Conservation (phyloP, 2,329 filamentous ascomycete genomes). For the Moelleriella libera region DNA sequence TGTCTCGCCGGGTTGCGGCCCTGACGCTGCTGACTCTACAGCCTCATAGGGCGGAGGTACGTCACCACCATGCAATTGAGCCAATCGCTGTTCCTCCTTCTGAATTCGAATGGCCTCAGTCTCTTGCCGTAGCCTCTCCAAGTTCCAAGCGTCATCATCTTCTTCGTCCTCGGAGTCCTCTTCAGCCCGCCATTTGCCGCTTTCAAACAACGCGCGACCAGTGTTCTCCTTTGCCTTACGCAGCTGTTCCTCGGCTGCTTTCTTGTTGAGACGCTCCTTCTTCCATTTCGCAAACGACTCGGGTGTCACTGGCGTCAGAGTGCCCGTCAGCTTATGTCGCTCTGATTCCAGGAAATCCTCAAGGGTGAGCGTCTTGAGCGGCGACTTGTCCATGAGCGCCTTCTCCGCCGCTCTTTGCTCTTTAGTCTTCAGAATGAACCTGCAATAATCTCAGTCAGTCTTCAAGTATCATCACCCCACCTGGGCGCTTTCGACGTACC, state of each 20-base stretch:
- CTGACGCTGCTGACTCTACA: neutral
- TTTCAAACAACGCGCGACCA: conserved; percentile 88
- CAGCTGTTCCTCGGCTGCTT: conserved; percentile 83
- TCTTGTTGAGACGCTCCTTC: conserved; percentile 86
- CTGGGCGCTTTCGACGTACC: conserved; percentile 41
- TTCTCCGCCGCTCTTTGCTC: conserved; percentile 94
- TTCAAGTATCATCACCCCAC: neutral
- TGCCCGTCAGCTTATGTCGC: conserved; percentile 86
- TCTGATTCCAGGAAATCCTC: conserved; percentile 97
- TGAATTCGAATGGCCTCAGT: conserved; percentile 61
- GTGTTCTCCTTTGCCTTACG: conserved; percentile 89
- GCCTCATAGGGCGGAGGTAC: neutral
- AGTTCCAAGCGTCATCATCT: conserved; percentile 59
- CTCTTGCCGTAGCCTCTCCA: conserved; percentile 70
- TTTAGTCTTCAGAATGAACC: conserved; percentile 94
- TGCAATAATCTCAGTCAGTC: conserved; percentile 18
- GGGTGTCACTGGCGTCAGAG: conserved; percentile 80
- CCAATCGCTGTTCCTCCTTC: conserved; percentile 64
- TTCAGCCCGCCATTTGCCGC: conserved; percentile 74
- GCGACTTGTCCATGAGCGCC: conserved; percentile 88
- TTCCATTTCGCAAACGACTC: conserved; percentile 97
- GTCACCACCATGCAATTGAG: conserved; percentile 9
- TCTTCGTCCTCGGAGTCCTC: conserved; percentile 47
- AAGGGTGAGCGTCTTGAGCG: conserved; percentile 82
- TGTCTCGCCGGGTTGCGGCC: neutral